Evolutionary conservation across 768 basidiomycete species (phyloP).

Genomic region (Mrakia frigida): DNA sequence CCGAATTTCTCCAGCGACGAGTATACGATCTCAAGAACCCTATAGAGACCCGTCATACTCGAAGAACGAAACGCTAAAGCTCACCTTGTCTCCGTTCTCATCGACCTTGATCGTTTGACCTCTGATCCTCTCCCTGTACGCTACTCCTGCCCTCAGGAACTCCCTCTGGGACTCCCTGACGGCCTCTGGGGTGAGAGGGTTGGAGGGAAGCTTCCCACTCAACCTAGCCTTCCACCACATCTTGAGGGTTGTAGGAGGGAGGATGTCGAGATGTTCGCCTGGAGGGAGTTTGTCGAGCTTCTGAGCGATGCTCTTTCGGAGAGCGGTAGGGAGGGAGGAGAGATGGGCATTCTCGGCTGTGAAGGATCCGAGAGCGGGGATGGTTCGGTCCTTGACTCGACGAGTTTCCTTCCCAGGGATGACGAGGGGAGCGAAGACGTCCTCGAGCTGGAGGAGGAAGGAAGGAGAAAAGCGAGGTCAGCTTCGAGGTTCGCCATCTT

Average conservation of each 20-base stretch:
- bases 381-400: not conserved
- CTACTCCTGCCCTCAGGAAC: not conserved
- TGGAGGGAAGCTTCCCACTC: not conserved
- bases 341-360: slow-evolving; percentile 27
- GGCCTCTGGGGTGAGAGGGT: slow-evolving; percentile 26
- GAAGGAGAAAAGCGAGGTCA: not conserved
- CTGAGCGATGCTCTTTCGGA: slow-evolving; percentile 13
- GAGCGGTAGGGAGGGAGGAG: slow-evolving; percentile 3
- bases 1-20: not conserved
- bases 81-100: slow-evolving; percentile 10
- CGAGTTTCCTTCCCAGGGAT: slow-evolving; percentile 19
- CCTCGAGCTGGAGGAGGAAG: not conserved
- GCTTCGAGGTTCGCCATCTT: not conserved
- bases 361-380: slow-evolving; percentile 19
- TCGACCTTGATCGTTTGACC: not conserved
- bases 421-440: slow-evolving; percentile 13
- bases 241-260: not conserved
- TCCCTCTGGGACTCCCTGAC: slow-evolving; percentile 18
- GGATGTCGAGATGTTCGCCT: slow-evolving; percentile 20
- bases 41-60: not conserved
- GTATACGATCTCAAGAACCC: not conserved
- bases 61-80: not conserved
- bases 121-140: slow-evolving; percentile 2
- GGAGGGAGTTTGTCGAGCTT: slow-evolving; percentile 29
- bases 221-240: slow-evolving; percentile 22